Base-by-base conservation (phyloP, 108 stramenopile genomes). In the Conticribra guillardii region DNA sequence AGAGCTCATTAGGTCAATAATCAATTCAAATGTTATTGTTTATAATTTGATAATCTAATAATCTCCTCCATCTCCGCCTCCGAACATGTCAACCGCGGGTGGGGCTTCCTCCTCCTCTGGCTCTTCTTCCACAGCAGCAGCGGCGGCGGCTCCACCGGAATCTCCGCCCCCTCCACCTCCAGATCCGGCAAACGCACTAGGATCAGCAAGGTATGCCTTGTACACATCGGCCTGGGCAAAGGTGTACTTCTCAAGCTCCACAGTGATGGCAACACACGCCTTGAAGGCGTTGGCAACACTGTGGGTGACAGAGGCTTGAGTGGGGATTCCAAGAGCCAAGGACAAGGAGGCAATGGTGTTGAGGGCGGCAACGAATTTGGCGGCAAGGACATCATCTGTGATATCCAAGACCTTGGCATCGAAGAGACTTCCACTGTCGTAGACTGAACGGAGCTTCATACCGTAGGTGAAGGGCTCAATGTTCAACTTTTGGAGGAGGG, bases 391-490 rank as follows among this genome's bases (percentile, higher is more conserved):
- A 41, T 84, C 96, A 58, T 97, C 95, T 51, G 96, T 98, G 33
- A 98, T 92, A 69, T 97, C 98, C 51, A 98, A 76, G 22, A 97
- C 94, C 78, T 97, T 96, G 64, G 96, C 97, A 75, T 96, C 94
- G 76, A 98, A 99, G 62, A 99, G 85, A 56, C 90, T 89, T 30
- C 99, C 99, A 69, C 89, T 87, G 83, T 98, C 97, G 83, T 98
- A 99, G 50, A 99, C 95, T 41, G 68, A 62, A 66, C 85, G 80
- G 72, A 98, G 89, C 23, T 88, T 74, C 34, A 99, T 67, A 81
- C 98, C 97, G 84, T 99, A 99, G 24, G 97, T 96, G 86, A 99
- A 99, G 47, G 99, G 99, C 62, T 90, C 89, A 84, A 99, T 99
- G 71, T 74, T 71, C 54, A 99, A 92, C 89, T 97, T 98, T 73